Base-by-base conservation (phyloP, 1,139 yeast genomes). In the Hyphopichia fennica region DNA sequence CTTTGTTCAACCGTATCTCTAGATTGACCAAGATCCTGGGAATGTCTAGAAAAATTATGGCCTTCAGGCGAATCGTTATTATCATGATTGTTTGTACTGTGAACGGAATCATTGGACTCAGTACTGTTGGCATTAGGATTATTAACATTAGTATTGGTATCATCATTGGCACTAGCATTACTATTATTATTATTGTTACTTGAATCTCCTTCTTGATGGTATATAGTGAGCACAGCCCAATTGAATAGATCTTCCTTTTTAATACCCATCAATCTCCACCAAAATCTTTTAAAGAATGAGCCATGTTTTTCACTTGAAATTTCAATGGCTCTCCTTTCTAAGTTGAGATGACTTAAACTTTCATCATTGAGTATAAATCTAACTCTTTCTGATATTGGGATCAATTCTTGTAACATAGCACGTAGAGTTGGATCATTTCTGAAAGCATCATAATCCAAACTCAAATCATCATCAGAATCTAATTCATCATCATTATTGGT, bases 201-300 rank as follows among this genome's bases (percentile, higher is more conserved):
- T 6, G 11, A 9, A n/a, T n/a, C n/a, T n/a, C n/a, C 28, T 11
- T 40, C 37, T 13, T 53, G 50, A 29, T 54, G 58, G 47, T 74
- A 77, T 28, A 67, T 55, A 31, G 58, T 54, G 36, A 80, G 57
- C 16, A 81, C 81, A 17, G 77, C 79, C 67, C 80, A 76, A 56
- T 79, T 68, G 52, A 69, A 73, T 40, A 82, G 52, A 49, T 81
- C 80, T 2, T 54, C 48, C 42, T 57, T 68, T 2, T 69, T 50
- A 34, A 82, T 69, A 1, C 86, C 85, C 82, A 82, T 77, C 3
- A 77, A 17, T 37, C 56, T 58, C 84, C 86, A 82, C 58, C 77
- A 75, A 0, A 75, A 15, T n/a, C 59, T 52, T 52, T 65, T 66
- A 43, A 63, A 57, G 41, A 74, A 51, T 13, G 56, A 53, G 18